These are phyloP conservation scores for Ajuga chamaepitys DNA, from an alignment of 257 asterid species.

Conservation along the genomic window DNA sequence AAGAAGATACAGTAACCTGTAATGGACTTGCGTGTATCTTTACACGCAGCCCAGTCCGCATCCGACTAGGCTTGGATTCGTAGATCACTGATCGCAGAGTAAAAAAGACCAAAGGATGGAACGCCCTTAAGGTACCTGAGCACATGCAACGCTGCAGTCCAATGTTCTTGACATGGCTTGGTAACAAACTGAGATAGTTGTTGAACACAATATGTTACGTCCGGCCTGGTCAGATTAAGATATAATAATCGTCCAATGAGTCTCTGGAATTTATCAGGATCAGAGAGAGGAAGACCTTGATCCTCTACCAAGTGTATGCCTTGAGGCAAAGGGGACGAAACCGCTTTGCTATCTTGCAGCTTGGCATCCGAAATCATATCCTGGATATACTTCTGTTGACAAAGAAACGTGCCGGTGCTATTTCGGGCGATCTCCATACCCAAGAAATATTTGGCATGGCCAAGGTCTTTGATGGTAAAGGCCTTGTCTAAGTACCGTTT, in stretches of 20 bases:
- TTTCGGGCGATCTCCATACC: not conserved
- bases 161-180: not conserved
- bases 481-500: not conserved
- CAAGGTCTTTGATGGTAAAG: too few relatives aligned
- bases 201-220: not conserved
- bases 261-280: not conserved
- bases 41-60: not conserved
- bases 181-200: not conserved
- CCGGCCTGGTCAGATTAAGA: not conserved
- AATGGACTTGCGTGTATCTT: not conserved
- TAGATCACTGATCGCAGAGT: not conserved
- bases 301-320: not conserved
- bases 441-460: not conserved
- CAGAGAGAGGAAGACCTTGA: not conserved
- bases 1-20: too few relatives aligned
- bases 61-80: not conserved
- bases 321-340: not conserved
- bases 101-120: not conserved
- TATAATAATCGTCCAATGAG: not conserved
- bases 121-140: not conserved
- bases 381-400: too few relatives aligned
- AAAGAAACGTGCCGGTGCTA: not conserved
- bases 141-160: not conserved
- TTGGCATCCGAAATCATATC: not conserved
- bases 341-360: not conserved